These are phyloP conservation scores for Pseudocercospora musae DNA, from an alignment of 2,329 filamentous ascomycete species.

Conservation along the genomic window DNA sequence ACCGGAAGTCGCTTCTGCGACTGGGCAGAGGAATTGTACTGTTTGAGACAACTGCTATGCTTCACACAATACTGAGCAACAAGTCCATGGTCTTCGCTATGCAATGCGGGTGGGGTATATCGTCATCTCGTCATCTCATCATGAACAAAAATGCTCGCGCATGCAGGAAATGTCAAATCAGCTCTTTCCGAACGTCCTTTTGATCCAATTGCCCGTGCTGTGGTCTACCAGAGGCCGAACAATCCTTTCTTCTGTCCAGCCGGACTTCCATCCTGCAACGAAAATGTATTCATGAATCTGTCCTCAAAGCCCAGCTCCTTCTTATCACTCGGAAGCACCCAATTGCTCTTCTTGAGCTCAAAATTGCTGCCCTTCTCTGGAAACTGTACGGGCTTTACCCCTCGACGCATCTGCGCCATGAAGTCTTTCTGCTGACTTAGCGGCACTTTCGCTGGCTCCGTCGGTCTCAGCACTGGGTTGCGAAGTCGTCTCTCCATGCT, in stretches of 20 bases:
- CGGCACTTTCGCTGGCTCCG: slow-evolving; percentile 37
- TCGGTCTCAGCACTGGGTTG: slow-evolving; percentile 48
- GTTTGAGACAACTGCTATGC: background rate
- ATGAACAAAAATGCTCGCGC: background rate
- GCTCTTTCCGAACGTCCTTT: background rate
- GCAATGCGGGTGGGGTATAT: background rate
- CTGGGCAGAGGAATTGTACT: background rate
- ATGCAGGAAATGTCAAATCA: background rate
- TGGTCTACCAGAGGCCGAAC: slow-evolving; percentile 1
- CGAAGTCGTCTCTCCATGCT: slow-evolving; percentile 61
- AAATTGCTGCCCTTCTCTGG: slow-evolving; percentile 22
- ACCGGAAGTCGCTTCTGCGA: background rate
- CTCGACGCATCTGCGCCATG: slow-evolving; percentile 43
- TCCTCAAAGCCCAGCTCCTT: slow-evolving; percentile 25
- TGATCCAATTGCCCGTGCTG: background rate
- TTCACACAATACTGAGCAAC: background rate
- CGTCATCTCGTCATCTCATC: background rate
- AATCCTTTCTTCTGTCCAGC: slow-evolving; percentile 5
- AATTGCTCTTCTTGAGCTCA: slow-evolving; percentile 21
- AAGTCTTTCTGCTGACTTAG: slow-evolving; percentile 50
- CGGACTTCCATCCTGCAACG: slow-evolving; percentile 14
- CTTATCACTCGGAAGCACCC: slow-evolving; percentile 20
- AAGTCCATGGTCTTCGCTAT: background rate
- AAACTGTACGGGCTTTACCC: slow-evolving; percentile 24
- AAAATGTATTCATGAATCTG: slow-evolving; percentile 19